Conservation (phyloP, 805 yeast species). For the Pichia ethanolica region DNA sequence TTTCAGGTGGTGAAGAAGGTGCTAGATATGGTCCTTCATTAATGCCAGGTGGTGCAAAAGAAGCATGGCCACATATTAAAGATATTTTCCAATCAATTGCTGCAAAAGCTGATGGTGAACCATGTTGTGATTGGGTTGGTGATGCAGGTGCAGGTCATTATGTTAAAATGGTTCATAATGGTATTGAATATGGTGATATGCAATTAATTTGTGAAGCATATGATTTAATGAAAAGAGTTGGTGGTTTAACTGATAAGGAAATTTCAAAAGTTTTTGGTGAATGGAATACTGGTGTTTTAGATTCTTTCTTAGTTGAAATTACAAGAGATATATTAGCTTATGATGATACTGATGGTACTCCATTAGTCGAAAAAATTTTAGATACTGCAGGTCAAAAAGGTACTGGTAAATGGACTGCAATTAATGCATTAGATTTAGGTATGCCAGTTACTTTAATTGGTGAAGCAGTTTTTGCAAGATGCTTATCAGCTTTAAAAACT, state of each 20-base stretch:
- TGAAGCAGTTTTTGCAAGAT: slow-evolving; percentile 97
- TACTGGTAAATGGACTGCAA: slow-evolving; percentile 99
- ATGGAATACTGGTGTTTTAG: slow-evolving; percentile 97
- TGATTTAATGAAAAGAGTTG: slow-evolving; percentile 90
- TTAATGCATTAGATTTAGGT: slow-evolving; percentile 94
- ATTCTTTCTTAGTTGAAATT: slow-evolving; percentile 93
- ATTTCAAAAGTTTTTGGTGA: slow-evolving; percentile 84
- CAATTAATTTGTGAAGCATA: slow-evolving; percentile 97
- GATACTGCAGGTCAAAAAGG: slow-evolving; percentile 99
- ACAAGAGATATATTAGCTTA: slow-evolving; percentile 89
- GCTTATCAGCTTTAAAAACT: slow-evolving; percentile 83
- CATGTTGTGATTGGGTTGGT: slow-evolving; percentile 99
- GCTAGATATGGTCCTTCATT: slow-evolving; percentile 98
- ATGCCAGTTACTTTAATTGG: slow-evolving; percentile 98
- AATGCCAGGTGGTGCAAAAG: slow-evolving; percentile 98
- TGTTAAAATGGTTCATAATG: slow-evolving; percentile 99
- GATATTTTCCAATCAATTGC: slow-evolving; percentile 92
- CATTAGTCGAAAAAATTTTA: slow-evolving; percentile 91
- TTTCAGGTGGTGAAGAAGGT: slow-evolving; percentile 99
- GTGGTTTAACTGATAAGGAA: slow-evolving; percentile 84
- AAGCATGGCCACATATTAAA: slow-evolving; percentile 98
- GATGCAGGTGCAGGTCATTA: slow-evolving; percentile 98
- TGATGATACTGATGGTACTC: slow-evolving; percentile 85
- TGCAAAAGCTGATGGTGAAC: slow-evolving; percentile 96
- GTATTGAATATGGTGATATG: slow-evolving; percentile 99